phyloP scores from a whole-genome alignment of 1,284 basidiomycete genomes.

The Ceratobasidium sp. region DNA sequence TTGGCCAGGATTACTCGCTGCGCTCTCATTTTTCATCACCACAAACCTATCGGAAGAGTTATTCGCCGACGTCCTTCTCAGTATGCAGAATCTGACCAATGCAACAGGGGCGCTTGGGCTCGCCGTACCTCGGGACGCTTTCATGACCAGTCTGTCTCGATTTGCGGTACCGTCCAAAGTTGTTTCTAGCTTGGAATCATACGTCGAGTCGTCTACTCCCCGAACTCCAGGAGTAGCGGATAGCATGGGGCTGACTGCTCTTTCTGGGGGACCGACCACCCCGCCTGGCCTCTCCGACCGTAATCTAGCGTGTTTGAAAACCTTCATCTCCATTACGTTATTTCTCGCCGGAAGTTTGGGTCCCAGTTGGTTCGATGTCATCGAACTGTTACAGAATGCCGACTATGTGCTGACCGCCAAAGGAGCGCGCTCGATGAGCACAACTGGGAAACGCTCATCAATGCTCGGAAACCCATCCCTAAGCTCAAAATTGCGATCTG shows the following conservation, averaged over 20 bases:
- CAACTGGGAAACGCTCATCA: constrained; percentile 29
- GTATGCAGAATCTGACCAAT: constrained; percentile 83
- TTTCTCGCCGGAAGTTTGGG: constrained; percentile 85
- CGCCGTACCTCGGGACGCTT: constrained; percentile 86
- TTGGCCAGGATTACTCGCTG: constrained; percentile 89
- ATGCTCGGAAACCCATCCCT: constrained; percentile 12
- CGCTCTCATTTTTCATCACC: constrained; percentile 84
- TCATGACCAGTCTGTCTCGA: constrained; percentile 84
- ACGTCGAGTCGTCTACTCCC: constrained; percentile 68
- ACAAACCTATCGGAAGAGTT: constrained; percentile 88
- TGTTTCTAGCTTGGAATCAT: constrained; percentile 79
- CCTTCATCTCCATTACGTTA: constrained; percentile 76
- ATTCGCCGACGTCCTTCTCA: constrained; percentile 80
- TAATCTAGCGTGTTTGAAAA: constrained; percentile 88
- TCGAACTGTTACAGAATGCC: constrained; percentile 90
- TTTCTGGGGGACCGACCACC: constrained; percentile 44
- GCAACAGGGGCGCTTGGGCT: constrained; percentile 88
- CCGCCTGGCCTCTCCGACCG: constrained; percentile 81
- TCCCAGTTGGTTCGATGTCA: constrained; percentile 86
- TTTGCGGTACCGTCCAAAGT: constrained; percentile 87
- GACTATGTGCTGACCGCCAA: constrained; percentile 82
- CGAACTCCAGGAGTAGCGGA: constrained; percentile 63
- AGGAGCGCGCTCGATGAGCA: constrained; percentile 48
- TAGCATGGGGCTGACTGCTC: constrained; percentile 64
- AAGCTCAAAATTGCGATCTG: constrained; percentile 4